Evolutionary conservation across 1,284 basidiomycete genomes (phyloP), one percentile per base, ranked within the genome.

Genomic region (Xerocomus nothofagi): DNA sequence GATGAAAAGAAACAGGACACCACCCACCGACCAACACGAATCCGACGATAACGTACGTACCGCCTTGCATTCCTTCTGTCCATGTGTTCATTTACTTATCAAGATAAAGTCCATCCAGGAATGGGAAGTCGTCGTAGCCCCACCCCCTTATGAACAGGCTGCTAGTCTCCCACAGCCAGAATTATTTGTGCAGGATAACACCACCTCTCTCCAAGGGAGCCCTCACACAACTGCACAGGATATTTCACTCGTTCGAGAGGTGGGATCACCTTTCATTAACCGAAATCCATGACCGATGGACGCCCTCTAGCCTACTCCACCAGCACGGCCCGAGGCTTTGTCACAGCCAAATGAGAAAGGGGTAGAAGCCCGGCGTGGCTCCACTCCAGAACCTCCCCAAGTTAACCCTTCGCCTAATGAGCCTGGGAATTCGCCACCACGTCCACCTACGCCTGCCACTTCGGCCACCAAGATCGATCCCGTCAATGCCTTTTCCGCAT

Each of bases 1-100:
- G 15, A 71, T 76, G 57, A 80, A 80, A 53, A 61, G 78, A 48
- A 76, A 72, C 64, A 73, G 65, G 65, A 79, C 78, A 32, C 78
- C 78, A 14, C 72, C 78, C 7, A 51, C 64, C 6, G 70, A 73
- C 47, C 59, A 67, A 32, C 53, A 46, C 9, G 48, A 55, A 15
- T 34, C 46, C 27, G 65, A 67, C 36, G 60, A 58, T 14, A 65
- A 70, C 47, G 67, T 70, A 42, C 49, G 64, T 58, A 43, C 43
- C 12, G 17, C 33, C 31, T 51, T 20, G n/a, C 42, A n/a, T 32
- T 26, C 31, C 23, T 36, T 21, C 23, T 9, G 39, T 32, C 24
- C 51, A 26, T 40, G 38, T 33, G 29, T 41, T 39, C 51, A 29
- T 53, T 39, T 54, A 26, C 54, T 69, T 58, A 66, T 63, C 54